Conservation (phyloP, 306 rosid species). For the Biancaea sappan region DNA sequence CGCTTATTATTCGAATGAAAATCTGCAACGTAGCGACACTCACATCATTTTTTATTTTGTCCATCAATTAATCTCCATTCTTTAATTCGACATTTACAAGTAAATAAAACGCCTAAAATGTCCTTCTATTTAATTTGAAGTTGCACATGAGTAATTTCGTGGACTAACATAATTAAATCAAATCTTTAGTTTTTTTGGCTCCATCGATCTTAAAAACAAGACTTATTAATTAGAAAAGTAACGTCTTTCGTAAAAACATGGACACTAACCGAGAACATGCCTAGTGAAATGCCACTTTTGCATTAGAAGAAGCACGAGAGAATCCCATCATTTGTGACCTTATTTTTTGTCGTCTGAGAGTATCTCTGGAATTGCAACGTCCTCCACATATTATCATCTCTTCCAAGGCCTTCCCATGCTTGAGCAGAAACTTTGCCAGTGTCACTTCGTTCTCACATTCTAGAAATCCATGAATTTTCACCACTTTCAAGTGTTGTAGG, state of each 20-base stretch:
- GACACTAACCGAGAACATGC: not conserved
- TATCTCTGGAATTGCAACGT: conserved; percentile 48
- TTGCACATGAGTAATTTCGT: not conserved
- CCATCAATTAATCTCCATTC: not conserved
- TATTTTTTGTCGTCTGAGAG: conserved; percentile 62
- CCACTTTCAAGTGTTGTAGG: conserved; percentile 61
- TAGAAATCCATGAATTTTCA: conserved; percentile 65
- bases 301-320: conserved; percentile 81
- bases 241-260: not conserved
- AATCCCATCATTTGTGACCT: conserved; percentile 78
- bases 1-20: not conserved
- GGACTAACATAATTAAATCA: not conserved
- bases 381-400: conserved; percentile 57
- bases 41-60: not conserved
- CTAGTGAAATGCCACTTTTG: conserved; percentile 60
- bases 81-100: not conserved
- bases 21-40: not conserved
- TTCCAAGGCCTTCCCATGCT: conserved; percentile 68
- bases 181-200: not conserved
- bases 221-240: conserved; percentile 13
- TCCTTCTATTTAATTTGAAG: not conserved
- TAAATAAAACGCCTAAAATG: not conserved
- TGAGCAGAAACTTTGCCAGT: conserved; percentile 69
- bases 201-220: not conserved
- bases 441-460: conserved; percentile 81